Evolutionary conservation across 2,329 filamentous ascomycete species (phyloP), one percentile per base, ranked within the genome.

Genomic region (Annulohypoxylon truncatum): DNA sequence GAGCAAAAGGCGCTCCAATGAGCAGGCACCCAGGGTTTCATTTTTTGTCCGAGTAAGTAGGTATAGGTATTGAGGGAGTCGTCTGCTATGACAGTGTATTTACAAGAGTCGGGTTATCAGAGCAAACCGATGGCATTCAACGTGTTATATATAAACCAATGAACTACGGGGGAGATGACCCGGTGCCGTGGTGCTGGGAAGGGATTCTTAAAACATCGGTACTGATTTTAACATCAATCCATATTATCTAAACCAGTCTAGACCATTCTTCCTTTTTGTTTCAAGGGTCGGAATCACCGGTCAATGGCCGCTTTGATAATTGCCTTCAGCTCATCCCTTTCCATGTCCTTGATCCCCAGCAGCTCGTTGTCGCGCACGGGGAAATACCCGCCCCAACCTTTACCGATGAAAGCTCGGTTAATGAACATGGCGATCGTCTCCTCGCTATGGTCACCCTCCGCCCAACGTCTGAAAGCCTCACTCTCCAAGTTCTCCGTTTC

Each of bases 381-480:
- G 35, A 70, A 70, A 40, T 70, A 70, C n/a, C 68, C 68, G 51
- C 68, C 68, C 68, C 68, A 70, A 20, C 68, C 68, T 35, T 70
- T 59, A 5, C 68, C 68, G 35, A 70, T 70, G 57, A 70, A 70
- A 13, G 68, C 68, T 18, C 68, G 60, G 57, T 70, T 70, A 35
- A 70, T 70, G 44, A 70, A 70, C 68, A 70, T 70, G 13, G 68
- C 66, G 55, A 70, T 70, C 54, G 69, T 66, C 54, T 69, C 68
- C 35, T 70, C 68, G 68, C 68, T 69, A 64, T 68, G 68, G 26
- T 70, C 68, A 62, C 68, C 68, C 50, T 68, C 66, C 46, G 66
- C 51, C 68, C 68, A 70, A 20, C 68, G 68, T 35, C 60, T 52
- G 15, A 66, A 29, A 0, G 68, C 68, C 40, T 70, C 63, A 9